Conservation (phyloP, 306 rosid species). For the Cicer yamashitae region DNA sequence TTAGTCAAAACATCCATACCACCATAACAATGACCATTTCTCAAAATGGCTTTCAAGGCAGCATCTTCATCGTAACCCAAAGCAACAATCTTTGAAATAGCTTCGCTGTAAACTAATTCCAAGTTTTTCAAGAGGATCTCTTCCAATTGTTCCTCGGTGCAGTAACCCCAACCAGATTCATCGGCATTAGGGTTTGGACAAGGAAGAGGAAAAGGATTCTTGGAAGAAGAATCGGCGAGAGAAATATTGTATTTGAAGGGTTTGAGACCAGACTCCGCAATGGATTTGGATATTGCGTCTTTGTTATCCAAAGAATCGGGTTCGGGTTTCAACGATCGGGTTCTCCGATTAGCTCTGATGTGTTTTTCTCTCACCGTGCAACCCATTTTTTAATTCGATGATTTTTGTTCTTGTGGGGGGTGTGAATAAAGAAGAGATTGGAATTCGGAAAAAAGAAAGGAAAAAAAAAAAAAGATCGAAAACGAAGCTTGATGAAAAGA, state of each 20-base stretch:
- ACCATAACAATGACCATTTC: slow-evolving; percentile 88
- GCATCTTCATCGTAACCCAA: slow-evolving; percentile 80
- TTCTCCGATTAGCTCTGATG: slow-evolving; percentile 73
- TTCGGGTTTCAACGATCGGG: slow-evolving; percentile 62
- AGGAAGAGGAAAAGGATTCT: slow-evolving; percentile 48
- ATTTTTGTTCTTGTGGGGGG: neutral
- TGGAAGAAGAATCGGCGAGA: slow-evolving; percentile 48
- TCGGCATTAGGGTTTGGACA: slow-evolving; percentile 52
- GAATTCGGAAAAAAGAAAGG: neutral
- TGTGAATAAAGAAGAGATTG: neutral
- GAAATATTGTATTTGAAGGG: slow-evolving; percentile 57
- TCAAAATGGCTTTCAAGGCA: slow-evolving; percentile 69
- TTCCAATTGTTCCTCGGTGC: slow-evolving; percentile 94
- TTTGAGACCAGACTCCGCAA: slow-evolving; percentile 71
- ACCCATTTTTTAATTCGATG: slow-evolving; percentile 57
- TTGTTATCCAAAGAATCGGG: slow-evolving; percentile 60
- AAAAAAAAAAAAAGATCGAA: neutral
- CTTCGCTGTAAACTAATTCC: slow-evolving; percentile 69
- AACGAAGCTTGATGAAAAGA: slow-evolving; percentile 22
- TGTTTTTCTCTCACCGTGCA: slow-evolving; percentile 87
- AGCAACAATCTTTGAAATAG: slow-evolving; percentile 77
- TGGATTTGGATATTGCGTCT: slow-evolving; percentile 70
- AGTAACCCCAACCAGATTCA: slow-evolving; percentile 83
- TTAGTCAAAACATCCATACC: slow-evolving; percentile 81
- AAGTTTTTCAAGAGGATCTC: slow-evolving; percentile 77